These are phyloP conservation scores for Rhododendron mucronatum DNA, from an alignment of 148 eudicot genomes.

Conservation along the genomic window DNA sequence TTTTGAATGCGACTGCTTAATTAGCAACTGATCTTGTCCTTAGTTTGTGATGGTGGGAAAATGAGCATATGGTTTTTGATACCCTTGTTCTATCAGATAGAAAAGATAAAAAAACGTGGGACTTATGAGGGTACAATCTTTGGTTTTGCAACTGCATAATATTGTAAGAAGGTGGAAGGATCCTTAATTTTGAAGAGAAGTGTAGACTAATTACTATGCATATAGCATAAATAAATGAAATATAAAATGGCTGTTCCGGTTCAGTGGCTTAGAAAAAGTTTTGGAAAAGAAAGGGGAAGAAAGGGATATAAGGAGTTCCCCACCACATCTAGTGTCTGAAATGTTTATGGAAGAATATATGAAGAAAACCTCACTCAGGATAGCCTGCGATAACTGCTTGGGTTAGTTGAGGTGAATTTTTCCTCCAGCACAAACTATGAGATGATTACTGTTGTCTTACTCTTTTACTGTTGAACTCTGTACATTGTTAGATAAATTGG, in stretches of 20 bases:
- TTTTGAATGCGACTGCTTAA: background rate
- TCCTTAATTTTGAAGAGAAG: background rate
- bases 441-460: background rate
- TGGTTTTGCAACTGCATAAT: background rate
- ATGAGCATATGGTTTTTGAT: conserved; percentile 7
- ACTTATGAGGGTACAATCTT: background rate
- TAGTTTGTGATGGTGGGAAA: background rate
- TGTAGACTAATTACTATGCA: background rate
- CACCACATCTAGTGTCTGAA: background rate
- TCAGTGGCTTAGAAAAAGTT: conserved; percentile 2
- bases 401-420: conserved; percentile 5
- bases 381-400: background rate
- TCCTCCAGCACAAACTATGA: background rate
- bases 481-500: background rate
- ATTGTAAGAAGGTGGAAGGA: background rate
- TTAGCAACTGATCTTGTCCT: background rate
- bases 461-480: background rate
- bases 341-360: background rate
- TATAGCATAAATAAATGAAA: background rate
- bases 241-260: background rate
- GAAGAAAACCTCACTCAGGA: background rate
- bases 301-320: background rate
- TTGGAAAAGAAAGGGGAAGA: background rate
- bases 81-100: background rate
- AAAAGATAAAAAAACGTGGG: background rate